phyloP scores from a whole-genome alignment of 2,329 filamentous ascomycete genomes.

The Pyrenophora tritici-repentis region DNA sequence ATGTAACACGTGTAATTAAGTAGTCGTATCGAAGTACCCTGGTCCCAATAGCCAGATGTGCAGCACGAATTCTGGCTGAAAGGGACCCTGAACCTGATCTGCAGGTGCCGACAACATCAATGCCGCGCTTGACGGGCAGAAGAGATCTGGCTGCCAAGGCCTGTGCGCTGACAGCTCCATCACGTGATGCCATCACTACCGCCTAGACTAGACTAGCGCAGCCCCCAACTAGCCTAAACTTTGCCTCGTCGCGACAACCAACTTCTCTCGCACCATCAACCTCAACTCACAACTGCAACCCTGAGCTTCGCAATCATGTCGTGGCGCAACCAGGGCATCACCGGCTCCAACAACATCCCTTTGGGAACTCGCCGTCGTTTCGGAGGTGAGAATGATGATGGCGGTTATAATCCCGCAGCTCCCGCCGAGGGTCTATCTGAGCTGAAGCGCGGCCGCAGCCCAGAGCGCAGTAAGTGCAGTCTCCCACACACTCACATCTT shows the following conservation, averaged over 20 bases:
- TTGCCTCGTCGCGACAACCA: slow-evolving; percentile 12
- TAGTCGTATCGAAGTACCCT: too few species aligned
- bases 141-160: too few species aligned
- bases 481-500: background rate
- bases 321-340: slow-evolving; percentile 79
- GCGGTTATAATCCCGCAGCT: slow-evolving; percentile 53
- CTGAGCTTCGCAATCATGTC: slow-evolving; percentile 54
- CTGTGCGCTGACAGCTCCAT: too few species aligned
- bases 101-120: too few species aligned
- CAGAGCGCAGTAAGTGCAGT: slow-evolving; percentile 69
- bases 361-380: slow-evolving; percentile 84
- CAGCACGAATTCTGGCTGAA: too few species aligned
- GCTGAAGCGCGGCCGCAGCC: slow-evolving; percentile 89
- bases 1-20: too few species aligned
- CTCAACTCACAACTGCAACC: slow-evolving; percentile 15
- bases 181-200: slow-evolving; percentile 3
- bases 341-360: slow-evolving; percentile 97
- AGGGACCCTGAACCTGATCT: too few species aligned
- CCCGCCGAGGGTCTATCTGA: slow-evolving; percentile 54
- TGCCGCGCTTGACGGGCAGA: too few species aligned
- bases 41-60: too few species aligned
- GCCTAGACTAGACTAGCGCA: slow-evolving; percentile 8
- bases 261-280: slow-evolving; percentile 15
- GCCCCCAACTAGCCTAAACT: slow-evolving; percentile 11
- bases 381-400: slow-evolving; percentile 65